These are phyloP conservation scores for Phanerochaete carnosa DNA, from an alignment of 768 basidiomycete species.

Conservation along the genomic window DNA sequence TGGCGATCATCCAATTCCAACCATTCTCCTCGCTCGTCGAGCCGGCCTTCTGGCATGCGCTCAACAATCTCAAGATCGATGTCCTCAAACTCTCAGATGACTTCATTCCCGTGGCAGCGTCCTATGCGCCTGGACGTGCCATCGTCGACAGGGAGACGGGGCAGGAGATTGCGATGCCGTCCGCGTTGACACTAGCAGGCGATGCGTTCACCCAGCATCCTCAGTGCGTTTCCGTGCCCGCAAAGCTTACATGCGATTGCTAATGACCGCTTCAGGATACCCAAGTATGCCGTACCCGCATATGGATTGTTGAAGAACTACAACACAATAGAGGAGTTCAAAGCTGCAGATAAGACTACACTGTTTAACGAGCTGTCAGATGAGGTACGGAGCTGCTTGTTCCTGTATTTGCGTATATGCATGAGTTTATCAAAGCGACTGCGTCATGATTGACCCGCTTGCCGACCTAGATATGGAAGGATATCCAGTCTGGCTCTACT, in stretches of 20 bases:
- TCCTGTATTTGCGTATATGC: not conserved
- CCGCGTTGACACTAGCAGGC: conserved; percentile 59
- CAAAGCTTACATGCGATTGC: not conserved
- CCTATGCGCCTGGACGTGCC: conserved; percentile 68
- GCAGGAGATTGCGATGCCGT: conserved; percentile 66
- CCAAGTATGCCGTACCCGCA: conserved; percentile 48
- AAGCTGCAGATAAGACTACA: conserved; percentile 81
- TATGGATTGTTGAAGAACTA: conserved; percentile 84
- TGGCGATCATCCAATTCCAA: conserved; percentile 79
- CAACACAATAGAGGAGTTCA: conserved; percentile 97
- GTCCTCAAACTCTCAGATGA: conserved; percentile 80
- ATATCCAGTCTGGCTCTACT: conserved; percentile 49
- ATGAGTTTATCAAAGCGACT: no score
- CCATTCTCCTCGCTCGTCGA: conserved; percentile 86
- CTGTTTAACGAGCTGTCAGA: conserved; percentile 73
- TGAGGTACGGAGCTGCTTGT: conserved; percentile 44
- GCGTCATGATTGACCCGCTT: not conserved
- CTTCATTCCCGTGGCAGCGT: conserved; percentile 57
- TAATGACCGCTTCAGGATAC: conserved; percentile 29
- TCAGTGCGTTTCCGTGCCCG: conserved; percentile 36
- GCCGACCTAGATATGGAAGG: conserved; percentile 61
- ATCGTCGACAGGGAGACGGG: conserved; percentile 78
- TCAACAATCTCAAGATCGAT: conserved; percentile 88
- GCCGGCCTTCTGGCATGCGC: conserved; percentile 90
- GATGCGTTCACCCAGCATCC: conserved; percentile 55